phyloP scores from a whole-genome alignment of 2,329 filamentous ascomycete genomes.

The Colletotrichum lupini region DNA sequence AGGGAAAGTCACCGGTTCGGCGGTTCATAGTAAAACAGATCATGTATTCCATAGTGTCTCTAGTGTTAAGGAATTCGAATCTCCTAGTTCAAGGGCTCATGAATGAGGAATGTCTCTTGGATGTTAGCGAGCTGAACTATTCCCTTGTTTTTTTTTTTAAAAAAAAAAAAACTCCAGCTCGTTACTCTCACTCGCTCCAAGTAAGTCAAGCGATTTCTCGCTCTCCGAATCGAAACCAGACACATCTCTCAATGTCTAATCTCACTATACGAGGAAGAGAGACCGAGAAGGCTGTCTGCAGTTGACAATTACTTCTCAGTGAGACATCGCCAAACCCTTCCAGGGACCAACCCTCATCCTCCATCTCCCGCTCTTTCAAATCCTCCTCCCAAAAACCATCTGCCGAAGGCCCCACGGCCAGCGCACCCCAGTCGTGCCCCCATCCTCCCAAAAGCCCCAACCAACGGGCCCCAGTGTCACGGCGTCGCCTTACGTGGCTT shows the following conservation, averaged over 20 bases:
- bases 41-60: no score
- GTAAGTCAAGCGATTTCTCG: neutral
- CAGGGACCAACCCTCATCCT: slow-evolving; percentile 24
- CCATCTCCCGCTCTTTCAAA: neutral
- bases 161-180: neutral
- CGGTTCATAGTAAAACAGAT: neutral
- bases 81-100: no score
- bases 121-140: neutral
- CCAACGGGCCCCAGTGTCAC: neutral
- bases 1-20: neutral
- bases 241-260: no score
- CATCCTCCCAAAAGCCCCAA: neutral
- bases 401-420: slow-evolving; percentile 24
- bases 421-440: neutral
- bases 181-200: neutral
- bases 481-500: slow-evolving; percentile 20
- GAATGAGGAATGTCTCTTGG: no score
- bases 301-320: neutral
- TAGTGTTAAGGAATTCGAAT: no score
- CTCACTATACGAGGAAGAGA: neutral
- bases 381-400: slow-evolving; percentile 12
- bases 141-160: neutral
- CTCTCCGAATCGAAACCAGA: neutral
- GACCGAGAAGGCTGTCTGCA: neutral
- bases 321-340: neutral